Evolutionary conservation across 2,329 filamentous ascomycete species (phyloP).

Genomic region (Diaporthe humulicola): DNA sequence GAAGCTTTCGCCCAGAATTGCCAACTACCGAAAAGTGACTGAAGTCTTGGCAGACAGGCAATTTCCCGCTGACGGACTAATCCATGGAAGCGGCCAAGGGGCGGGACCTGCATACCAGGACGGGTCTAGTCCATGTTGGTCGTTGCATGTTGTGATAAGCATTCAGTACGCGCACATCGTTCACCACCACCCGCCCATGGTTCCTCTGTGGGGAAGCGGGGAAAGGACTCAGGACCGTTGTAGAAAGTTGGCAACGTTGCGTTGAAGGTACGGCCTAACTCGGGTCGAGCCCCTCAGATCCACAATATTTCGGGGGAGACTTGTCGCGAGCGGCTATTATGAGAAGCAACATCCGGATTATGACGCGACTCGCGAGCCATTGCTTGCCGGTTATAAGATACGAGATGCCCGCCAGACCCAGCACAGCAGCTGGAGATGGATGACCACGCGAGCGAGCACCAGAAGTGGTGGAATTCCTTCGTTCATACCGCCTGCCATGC

Average conservation of each 20-base stretch:
- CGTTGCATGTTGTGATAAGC: background rate
- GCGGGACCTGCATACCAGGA: slow-evolving; percentile 20
- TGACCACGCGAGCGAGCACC: background rate
- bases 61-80: background rate
- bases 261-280: background rate
- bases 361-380: slow-evolving; percentile 5
- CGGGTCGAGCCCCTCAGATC: slow-evolving; percentile 20
- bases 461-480: background rate
- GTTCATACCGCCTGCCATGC: slow-evolving; percentile 1
- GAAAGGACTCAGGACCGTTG: background rate
- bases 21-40: background rate
- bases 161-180: background rate
- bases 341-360: background rate
- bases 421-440: background rate
- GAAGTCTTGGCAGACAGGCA: background rate
- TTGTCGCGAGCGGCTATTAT: slow-evolving; percentile 29
- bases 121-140: background rate
- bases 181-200: background rate
- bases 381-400: background rate
- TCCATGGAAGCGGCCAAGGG: background rate
- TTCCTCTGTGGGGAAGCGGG: slow-evolving; percentile 12
- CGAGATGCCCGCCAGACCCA: background rate
- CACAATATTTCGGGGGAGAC: slow-evolving; percentile 25
- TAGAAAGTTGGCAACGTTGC: slow-evolving; percentile 25
- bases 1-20: slow-evolving; percentile 10